These are phyloP conservation scores for Penicillium sp. DNA, from an alignment of 2,329 filamentous ascomycete species.

Conservation along the genomic window DNA sequence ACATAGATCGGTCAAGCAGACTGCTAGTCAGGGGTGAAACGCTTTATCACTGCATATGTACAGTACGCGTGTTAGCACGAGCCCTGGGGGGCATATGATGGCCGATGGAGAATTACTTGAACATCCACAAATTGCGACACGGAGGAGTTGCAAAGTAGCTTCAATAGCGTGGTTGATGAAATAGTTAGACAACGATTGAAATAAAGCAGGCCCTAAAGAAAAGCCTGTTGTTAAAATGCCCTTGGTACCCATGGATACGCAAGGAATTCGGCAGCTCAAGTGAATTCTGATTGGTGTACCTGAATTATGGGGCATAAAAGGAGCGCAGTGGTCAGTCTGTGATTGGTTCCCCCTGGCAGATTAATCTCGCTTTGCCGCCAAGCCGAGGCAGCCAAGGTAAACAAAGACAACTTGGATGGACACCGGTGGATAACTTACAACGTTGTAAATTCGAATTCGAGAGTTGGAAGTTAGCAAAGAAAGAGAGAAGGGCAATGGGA, in stretches of 20 bases:
- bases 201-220: background rate
- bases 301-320: conserved; percentile 17
- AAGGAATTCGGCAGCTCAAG: conserved; percentile 15
- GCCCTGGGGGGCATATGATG: no score
- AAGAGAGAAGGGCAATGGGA: background rate
- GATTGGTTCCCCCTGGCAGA: conserved; percentile 25
- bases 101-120: no score
- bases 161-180: conserved; percentile 5
- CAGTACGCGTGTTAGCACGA: no score
- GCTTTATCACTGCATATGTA: background rate
- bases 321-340: background rate
- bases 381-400: conserved; percentile 16
- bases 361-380: conserved; percentile 28
- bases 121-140: no score
- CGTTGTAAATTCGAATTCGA: background rate
- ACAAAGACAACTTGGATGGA: conserved; percentile 17
- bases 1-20: background rate
- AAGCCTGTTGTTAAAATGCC: background rate
- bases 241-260: conserved; percentile 22
- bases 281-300: conserved; percentile 32
- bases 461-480: background rate
- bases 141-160: background rate
- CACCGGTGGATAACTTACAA: conserved; percentile 14
- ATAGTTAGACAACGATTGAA: background rate
- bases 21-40: conserved; percentile 1